Percentiles rank a stretch among this genome's conserved stretches.
phyloP scores from a whole-genome alignment of 1,284 basidiomycete genomes.

The Trichosporon ovoides region DNA sequence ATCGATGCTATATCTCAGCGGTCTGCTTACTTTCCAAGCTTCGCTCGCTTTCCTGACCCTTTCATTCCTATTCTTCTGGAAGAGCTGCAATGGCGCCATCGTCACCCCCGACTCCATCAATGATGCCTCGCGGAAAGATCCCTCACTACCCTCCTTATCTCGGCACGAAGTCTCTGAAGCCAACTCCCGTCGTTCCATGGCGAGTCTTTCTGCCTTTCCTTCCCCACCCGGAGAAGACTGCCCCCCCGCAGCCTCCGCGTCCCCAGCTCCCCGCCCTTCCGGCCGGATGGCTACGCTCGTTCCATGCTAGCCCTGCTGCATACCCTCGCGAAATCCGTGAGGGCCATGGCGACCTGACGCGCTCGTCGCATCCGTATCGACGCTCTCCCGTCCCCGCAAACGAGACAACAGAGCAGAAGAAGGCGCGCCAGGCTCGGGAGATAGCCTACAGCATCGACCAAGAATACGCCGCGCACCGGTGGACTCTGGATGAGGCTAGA shows the following conservation, averaged over 20 bases:
- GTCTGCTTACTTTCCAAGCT: no score
- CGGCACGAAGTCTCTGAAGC: neutral
- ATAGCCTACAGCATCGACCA: slow-evolving; percentile 10
- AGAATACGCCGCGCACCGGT: slow-evolving; percentile 11
- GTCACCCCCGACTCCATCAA: neutral
- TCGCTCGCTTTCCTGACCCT: neutral
- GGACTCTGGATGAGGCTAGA: slow-evolving; percentile 8
- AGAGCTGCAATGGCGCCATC: neutral
- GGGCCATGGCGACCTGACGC: slow-evolving; percentile 32
- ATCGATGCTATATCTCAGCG: neutral
- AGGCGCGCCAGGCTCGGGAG: slow-evolving; percentile 27
- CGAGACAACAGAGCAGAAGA: slow-evolving; percentile 33
- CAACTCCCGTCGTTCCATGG: slow-evolving; percentile 8
- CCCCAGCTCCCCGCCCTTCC: slow-evolving; percentile 32
- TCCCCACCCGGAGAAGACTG: slow-evolving; percentile 12
- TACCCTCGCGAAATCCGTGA: slow-evolving; percentile 53
- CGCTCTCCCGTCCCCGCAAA: slow-evolving; percentile 2
- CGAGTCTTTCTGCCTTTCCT: slow-evolving; percentile 12
- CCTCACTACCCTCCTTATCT: neutral
- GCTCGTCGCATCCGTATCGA: slow-evolving; percentile 21
- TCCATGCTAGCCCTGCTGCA: slow-evolving; percentile 67
- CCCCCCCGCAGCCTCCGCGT: slow-evolving; percentile 14
- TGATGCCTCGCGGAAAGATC: neutral
- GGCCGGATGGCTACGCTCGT: slow-evolving; percentile 52
- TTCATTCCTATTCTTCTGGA: neutral